Base-by-base conservation (phyloP, 257 asterid genomes). In the Lycium barbarum region DNA sequence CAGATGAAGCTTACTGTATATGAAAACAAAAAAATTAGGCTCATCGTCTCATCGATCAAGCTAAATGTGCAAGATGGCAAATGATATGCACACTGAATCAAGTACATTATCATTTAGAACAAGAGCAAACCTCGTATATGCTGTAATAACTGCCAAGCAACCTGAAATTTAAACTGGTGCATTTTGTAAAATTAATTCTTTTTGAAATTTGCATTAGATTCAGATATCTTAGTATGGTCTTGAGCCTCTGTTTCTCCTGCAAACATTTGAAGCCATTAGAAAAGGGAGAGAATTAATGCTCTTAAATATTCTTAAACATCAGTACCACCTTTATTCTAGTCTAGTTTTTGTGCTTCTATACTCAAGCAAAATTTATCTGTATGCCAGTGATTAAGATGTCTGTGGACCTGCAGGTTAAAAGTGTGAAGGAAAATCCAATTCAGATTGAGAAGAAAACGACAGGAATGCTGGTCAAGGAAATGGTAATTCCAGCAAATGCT, bases 391-490 rank as follows among this genome's bases (percentile, higher is more conserved):
- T 70, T 70, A 38, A 70, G 33, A 4, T 40, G 35, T 40, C 9
- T 70, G 14, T 13, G 79, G 17, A 62, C 36, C 43, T 38, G 47
- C 15, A 70, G 79, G 79, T 70, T 38, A 70, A 38, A 70, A 70
- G 26, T 70, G 79, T 9, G 22, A n/a, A 13, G 43, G 79, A 70
- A 40, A 70, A 15, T 10, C 67, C 10, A 66, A 72, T 22, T 6
- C 33, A 49, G 84, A 58, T 15, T 45, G 79, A 20, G 54, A 81
- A 20, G 61, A 35, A 62, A 53, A 62, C 63, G 55, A 55, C 79
- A 45, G 71, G 84, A 43, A 53, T 82, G 26, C 81, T 58, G 61
- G 53, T 83, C 55, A 72, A 76, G 59, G 89, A 49, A 65, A 74
- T 9, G 47, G n/a, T 83, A 59, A 45, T 73, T 76, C 73, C 84